phyloP scores from a whole-genome alignment of 1,284 basidiomycete species.

The Leccinum griseonigrum region DNA sequence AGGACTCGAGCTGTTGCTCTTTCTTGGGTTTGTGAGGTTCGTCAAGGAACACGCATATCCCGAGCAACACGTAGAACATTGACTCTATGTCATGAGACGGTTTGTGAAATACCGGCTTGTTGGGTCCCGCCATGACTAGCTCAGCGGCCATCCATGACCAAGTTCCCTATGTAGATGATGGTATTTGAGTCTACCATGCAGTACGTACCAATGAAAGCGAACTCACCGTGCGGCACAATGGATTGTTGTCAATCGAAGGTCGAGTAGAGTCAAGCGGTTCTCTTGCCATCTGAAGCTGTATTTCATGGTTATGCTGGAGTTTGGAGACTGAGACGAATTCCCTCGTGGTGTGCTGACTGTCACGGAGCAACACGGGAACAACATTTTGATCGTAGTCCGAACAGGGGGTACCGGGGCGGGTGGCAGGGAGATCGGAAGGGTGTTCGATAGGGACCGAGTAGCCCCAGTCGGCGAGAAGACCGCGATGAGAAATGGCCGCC shows the following conservation, averaged over 20 bases:
- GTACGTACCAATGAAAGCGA: background rate
- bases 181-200: background rate
- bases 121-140: background rate
- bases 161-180: background rate
- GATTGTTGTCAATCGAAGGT: background rate
- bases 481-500: background rate
- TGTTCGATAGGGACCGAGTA: background rate
- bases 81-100: background rate
- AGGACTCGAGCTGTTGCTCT: background rate
- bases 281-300: background rate
- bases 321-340: background rate
- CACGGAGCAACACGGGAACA: background rate
- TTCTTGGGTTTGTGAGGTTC: background rate
- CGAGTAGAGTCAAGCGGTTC: background rate
- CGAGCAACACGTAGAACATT: background rate
- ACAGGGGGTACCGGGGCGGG: background rate
- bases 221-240: background rate
- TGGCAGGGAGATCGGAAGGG: background rate
- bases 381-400: background rate
- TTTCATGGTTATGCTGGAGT: background rate
- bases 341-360: background rate
- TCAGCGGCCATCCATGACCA: background rate
- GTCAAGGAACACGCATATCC: background rate
- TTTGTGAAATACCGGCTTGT: background rate
- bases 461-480: background rate